phyloP scores from a whole-genome alignment of 169 alveolate genomes.

The Hepatocystis sp. region DNA sequence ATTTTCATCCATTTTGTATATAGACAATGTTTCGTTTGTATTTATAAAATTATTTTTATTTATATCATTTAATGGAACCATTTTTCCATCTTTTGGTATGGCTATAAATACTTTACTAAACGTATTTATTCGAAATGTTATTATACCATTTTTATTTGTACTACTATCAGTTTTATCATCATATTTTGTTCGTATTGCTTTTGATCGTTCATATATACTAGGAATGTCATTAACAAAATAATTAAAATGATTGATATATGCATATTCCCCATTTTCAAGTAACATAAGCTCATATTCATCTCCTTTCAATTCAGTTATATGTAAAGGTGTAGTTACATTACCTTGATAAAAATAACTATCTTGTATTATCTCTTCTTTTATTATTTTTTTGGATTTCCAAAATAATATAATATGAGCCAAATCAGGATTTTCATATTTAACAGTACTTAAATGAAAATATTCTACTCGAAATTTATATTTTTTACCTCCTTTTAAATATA shows the following conservation, averaged over 20 bases:
- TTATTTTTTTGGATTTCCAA: conserved; percentile 85
- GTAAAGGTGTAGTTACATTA: conserved; percentile 83
- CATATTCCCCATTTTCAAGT: conserved; percentile 90
- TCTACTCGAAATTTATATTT: conserved; percentile 87
- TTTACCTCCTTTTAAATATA: conserved; percentile 85
- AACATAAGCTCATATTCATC: conserved; percentile 83
- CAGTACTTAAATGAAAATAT: conserved; percentile 86
- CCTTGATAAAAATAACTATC: conserved; percentile 87
- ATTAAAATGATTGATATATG: conserved; percentile 84
- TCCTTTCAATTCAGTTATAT: conserved; percentile 90
- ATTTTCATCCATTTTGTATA: conserved; percentile 66
- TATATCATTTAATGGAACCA: conserved; percentile 74
- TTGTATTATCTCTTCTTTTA: conserved; percentile 88
- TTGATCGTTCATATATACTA: conserved; percentile 80
- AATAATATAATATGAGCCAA: conserved; percentile 76
- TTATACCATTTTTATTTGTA: no score
- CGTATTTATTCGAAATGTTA: conserved; percentile 78
- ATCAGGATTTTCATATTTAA: conserved; percentile 85
- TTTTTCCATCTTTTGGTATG: conserved; percentile 76
- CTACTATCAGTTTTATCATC: conserved; percentile 35
- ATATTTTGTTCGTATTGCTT: conserved; percentile 73
- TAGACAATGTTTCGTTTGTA: conserved; percentile 58
- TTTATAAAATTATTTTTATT: conserved; percentile 13
- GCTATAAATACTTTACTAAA: conserved; percentile 81
- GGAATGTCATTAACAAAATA: conserved; percentile 91